These are phyloP conservation scores for Apiospora rasikravindrae DNA, from an alignment of 2,329 filamentous ascomycete genomes.

Conservation along the genomic window DNA sequence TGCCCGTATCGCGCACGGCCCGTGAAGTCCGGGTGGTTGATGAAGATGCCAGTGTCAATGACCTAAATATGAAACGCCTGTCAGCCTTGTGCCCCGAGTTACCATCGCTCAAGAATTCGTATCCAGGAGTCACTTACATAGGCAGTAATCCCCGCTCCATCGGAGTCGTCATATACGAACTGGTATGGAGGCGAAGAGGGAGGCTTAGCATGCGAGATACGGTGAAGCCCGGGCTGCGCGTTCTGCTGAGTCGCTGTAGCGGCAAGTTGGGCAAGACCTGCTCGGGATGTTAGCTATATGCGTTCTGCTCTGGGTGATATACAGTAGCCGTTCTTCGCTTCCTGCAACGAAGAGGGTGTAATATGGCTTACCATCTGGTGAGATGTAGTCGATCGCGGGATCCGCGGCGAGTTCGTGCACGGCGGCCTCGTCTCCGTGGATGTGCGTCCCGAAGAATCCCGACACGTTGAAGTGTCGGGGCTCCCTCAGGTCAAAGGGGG, in stretches of 20 bases:
- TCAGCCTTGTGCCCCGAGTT: not conserved
- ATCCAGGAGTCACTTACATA: not conserved
- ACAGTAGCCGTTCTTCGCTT: no score
- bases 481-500: not conserved
- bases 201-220: not conserved
- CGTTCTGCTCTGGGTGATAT: not conserved
- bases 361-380: not conserved
- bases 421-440: not conserved
- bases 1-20: conserved; percentile 28
- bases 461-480: not conserved
- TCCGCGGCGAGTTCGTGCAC: not conserved
- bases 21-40: conserved; percentile 44
- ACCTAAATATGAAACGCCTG: conserved; percentile 35
- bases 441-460: not conserved
- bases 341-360: no score
- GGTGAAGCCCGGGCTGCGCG: not conserved
- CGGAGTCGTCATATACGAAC: not conserved
- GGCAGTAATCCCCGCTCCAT: not conserved
- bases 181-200: not conserved
- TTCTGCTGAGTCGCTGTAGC: not conserved
- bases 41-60: conserved; percentile 51
- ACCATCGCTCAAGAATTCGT: no score
- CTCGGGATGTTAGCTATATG: not conserved
- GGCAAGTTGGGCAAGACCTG: not conserved
- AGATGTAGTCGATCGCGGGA: not conserved